A percentile compares a stretch with the other conserved stretches of the same genome.
phyloP scores from a whole-genome alignment of 106 monocot genomes.

The Acorus gramineus region DNA sequence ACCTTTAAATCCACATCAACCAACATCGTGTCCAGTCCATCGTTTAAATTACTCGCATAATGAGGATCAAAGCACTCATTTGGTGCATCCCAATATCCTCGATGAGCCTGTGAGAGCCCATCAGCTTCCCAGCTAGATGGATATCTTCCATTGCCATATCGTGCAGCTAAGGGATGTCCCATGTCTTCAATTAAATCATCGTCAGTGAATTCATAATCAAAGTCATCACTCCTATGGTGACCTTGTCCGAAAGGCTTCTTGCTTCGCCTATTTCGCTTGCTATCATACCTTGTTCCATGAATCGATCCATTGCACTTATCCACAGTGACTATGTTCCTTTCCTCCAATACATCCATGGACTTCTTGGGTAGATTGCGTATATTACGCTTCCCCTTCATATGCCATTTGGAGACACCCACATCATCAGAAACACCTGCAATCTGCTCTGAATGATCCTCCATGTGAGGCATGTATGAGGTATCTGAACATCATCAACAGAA shows the following conservation, averaged over 20 bases:
- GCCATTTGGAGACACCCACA: conserved; percentile 61
- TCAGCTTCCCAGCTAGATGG: conserved; percentile 31
- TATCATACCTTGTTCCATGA: conserved; percentile 5
- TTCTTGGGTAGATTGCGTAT: conserved; percentile 45
- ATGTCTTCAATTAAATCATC: conserved; percentile 14
- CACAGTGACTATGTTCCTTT: neutral
- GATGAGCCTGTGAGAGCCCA: conserved; percentile 7
- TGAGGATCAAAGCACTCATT: conserved; percentile 7
- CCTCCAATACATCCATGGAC: conserved; percentile 6
- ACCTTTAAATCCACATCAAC: conserved; percentile 80
- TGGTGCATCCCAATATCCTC: conserved; percentile 27
- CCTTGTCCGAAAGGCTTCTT: neutral
- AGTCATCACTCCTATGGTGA: conserved; percentile 15
- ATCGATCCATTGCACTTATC: conserved; percentile 16
- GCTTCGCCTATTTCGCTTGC: conserved; percentile 12
- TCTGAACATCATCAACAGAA: too few relatives aligned
- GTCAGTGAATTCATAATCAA: conserved; percentile 9
- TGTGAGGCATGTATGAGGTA: too few relatives aligned
- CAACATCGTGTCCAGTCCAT: conserved; percentile 24
- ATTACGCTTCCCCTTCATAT: conserved; percentile 86
- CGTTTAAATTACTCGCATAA: conserved; percentile 13
- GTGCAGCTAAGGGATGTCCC: conserved; percentile 2
- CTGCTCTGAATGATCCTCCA: conserved; percentile 6
- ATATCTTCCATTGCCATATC: conserved; percentile 8
- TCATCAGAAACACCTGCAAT: conserved; percentile 24